These are phyloP conservation scores for Ogataea nonfermentans DNA, from an alignment of 805 yeast species.

Conservation along the genomic window DNA sequence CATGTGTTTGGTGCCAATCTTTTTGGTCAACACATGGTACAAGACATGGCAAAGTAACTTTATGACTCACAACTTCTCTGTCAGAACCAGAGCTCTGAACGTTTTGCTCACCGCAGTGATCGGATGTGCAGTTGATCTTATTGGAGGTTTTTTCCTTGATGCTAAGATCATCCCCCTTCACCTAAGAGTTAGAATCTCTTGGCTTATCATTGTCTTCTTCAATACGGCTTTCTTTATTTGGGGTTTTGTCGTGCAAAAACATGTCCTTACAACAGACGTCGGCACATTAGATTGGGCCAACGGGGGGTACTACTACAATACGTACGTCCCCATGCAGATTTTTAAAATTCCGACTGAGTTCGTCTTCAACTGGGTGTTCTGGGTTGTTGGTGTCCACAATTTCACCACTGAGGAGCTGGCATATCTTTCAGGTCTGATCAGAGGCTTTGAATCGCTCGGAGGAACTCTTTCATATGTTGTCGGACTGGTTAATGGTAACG, in stretches of 20 bases:
- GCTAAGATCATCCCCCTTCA: conserved; percentile 11
- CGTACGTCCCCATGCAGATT: conserved; percentile 25
- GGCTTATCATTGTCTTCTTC: conserved; percentile 14
- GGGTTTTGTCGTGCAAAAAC: conserved; percentile 17
- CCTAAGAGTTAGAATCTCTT: conserved; percentile 18
- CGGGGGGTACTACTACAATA: conserved; percentile 14
- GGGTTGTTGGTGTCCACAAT: conserved; percentile 27
- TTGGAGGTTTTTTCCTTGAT: conserved; percentile 22
- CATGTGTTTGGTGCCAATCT: conserved; percentile 21
- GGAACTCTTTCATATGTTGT: conserved; percentile 21
- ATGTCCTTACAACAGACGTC: conserved; percentile 8
- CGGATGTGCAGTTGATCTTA: conserved; percentile 18
- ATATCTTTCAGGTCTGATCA: conserved; percentile 23
- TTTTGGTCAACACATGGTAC: conserved; percentile 22
- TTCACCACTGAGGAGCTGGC: conserved; percentile 22
- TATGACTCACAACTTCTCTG: conserved; percentile 27
- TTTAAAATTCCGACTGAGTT: conserved; percentile 26
- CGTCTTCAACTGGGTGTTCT: conserved; percentile 27
- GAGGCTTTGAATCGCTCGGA: conserved; percentile 27
- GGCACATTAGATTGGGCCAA: conserved; percentile 23
- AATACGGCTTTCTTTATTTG: conserved; percentile 23
- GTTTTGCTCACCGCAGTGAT: conserved; percentile 25
- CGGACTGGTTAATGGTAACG: conserved; percentile 25
- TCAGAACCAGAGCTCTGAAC: conserved; percentile 28
- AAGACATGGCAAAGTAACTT: conserved; percentile 26